Conservation (phyloP, 306 rosid genomes). For the Prunus mongolica region DNA sequence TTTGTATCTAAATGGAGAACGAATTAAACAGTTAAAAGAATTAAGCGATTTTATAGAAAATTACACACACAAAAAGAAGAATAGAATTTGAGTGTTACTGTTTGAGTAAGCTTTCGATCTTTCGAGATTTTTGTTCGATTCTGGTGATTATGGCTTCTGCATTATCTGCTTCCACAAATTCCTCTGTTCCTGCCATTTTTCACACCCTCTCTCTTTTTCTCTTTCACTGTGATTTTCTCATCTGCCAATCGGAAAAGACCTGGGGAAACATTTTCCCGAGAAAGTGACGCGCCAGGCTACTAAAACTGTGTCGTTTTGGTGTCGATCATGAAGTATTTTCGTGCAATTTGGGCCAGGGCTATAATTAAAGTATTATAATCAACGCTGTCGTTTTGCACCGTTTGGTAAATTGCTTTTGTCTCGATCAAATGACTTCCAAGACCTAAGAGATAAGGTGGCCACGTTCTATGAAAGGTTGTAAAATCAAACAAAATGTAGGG, state of each 20-base stretch:
- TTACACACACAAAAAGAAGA: neutral
- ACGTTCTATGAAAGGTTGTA: neutral
- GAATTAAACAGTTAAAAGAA: neutral
- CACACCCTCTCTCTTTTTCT: neutral
- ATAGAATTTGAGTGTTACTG: constrained; percentile 39
- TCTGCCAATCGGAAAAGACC: neutral
- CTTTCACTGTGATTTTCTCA: constrained; percentile 9
- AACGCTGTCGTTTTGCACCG: constrained; percentile 1
- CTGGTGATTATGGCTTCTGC: constrained; percentile 90
- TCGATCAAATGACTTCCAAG: neutral
- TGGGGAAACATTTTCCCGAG: constrained; percentile 1
- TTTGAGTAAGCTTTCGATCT: constrained; percentile 94
- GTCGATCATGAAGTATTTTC: neutral
- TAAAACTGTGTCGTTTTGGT: constrained; percentile 6
- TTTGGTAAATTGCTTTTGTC: neutral
- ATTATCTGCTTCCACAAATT: constrained; percentile 73
- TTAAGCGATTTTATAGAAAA: neutral
- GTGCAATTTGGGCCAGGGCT: neutral
- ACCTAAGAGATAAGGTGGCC: neutral
- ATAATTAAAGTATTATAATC: neutral
- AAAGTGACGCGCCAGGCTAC: neutral
- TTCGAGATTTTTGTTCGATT: constrained; percentile 89
- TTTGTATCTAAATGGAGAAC: constrained; percentile 49
- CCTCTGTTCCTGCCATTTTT: constrained; percentile 58
- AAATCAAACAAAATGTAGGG: neutral